Evolutionary conservation across 1,284 basidiomycete genomes (phyloP).

Genomic region (Leccinum pallidistipes): DNA sequence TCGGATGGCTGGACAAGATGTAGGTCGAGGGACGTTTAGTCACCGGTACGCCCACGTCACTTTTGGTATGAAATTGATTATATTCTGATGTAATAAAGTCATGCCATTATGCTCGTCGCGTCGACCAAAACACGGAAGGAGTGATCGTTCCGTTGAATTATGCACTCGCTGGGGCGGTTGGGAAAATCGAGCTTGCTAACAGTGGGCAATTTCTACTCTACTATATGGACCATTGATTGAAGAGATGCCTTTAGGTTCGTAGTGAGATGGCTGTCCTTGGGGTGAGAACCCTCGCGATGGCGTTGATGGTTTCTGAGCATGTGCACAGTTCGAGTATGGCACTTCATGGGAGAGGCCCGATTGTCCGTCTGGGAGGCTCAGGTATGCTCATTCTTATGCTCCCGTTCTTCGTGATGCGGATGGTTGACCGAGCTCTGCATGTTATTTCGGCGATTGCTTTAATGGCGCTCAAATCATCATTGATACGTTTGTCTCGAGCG

Average conservation of each 20-base stretch:
- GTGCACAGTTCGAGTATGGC: slow-evolving; percentile 78
- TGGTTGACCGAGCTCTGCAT: not conserved
- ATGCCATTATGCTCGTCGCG: slow-evolving; percentile 71
- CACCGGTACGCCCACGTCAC: slow-evolving; percentile 53
- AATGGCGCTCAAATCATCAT: slow-evolving; percentile 89
- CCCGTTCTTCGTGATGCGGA: not conserved
- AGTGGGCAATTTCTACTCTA: slow-evolving; percentile 48
- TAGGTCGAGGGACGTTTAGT: slow-evolving; percentile 87
- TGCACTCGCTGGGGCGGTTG: slow-evolving; percentile 50
- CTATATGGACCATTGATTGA: not conserved
- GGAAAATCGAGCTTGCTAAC: slow-evolving; percentile 81
- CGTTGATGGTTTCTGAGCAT: slow-evolving; percentile 11
- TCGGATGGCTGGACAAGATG: slow-evolving; percentile 88
- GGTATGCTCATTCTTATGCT: slow-evolving; percentile 34
- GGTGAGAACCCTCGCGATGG: slow-evolving; percentile 43
- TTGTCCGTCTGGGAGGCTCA: slow-evolving; percentile 92
- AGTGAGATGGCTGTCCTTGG: slow-evolving; percentile 87
- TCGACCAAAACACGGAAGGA: slow-evolving; percentile 79
- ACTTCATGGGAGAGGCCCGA: slow-evolving; percentile 81
- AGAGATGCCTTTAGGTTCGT: slow-evolving; percentile 52
- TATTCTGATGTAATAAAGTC: slow-evolving; percentile 39
- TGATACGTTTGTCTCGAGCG: slow-evolving; percentile 83
- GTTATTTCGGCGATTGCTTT: slow-evolving; percentile 86
- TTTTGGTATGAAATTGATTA: not conserved
- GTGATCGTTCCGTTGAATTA: slow-evolving; percentile 80